These are phyloP conservation scores for Microbotryum violaceum DNA, from an alignment of 1,284 basidiomycete species.

Conservation along the genomic window DNA sequence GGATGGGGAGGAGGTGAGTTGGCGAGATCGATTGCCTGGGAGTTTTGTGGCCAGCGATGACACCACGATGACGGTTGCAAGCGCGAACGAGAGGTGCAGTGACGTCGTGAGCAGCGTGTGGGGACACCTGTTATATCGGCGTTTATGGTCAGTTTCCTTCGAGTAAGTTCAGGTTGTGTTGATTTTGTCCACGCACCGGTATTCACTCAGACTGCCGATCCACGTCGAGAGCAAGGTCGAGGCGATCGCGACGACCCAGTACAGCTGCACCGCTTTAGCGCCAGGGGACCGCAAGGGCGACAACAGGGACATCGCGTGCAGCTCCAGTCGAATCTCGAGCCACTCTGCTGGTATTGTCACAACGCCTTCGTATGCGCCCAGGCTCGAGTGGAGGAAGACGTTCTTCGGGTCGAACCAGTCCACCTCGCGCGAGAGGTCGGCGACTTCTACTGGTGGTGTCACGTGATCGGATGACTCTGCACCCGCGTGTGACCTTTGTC, in stretches of 20 bases:
- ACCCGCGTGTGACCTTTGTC: too few relatives aligned
- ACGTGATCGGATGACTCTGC: too few relatives aligned
- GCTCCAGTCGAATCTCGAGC: too few relatives aligned
- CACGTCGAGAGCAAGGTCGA: neutral
- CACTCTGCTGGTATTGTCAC: too few relatives aligned
- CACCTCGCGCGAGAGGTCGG: too few relatives aligned
- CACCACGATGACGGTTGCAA: neutral
- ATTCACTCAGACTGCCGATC: constrained; percentile 9
- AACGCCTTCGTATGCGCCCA: too few relatives aligned
- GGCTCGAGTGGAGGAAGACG: too few relatives aligned
- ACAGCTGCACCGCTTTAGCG: neutral
- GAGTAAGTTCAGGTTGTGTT: neutral
- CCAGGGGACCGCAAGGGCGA: too few relatives aligned
- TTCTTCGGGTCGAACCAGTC: too few relatives aligned
- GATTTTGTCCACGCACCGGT: constrained; percentile 1
- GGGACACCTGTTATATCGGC: neutral
- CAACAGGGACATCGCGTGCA: too few relatives aligned
- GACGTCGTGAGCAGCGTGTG: constrained; percentile 10
- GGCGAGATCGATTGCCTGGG: neutral
- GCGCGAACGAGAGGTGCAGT: constrained; percentile 7
- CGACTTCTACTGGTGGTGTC: too few relatives aligned
- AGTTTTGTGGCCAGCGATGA: neutral
- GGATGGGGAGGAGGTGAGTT: neutral
- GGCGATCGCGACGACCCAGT: neutral
- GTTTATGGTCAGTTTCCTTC: neutral